phyloP scores from a whole-genome alignment of 192 early-diverging fungal genomes.

The Coemansia sp. region DNA sequence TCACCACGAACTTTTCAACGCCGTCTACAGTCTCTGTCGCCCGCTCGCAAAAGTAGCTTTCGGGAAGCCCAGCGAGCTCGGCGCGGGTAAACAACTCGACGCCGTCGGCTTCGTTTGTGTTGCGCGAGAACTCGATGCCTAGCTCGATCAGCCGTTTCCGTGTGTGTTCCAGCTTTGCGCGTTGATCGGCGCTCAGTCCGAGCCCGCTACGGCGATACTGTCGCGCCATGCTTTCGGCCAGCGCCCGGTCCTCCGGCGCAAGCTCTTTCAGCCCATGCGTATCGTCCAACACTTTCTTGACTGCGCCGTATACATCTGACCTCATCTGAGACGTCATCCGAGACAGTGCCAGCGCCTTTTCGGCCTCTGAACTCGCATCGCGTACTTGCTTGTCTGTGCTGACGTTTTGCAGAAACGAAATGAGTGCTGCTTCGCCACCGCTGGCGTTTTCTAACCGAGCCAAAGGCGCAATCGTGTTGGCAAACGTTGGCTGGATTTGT shows the following conservation, averaged over 20 bases:
- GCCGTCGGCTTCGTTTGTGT: slow-evolving; percentile 61
- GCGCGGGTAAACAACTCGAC: slow-evolving; percentile 42
- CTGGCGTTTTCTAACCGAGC: slow-evolving; percentile 34
- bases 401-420: slow-evolving; percentile 41
- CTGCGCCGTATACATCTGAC: slow-evolving; percentile 59
- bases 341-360: slow-evolving; percentile 57
- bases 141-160: slow-evolving; percentile 65
- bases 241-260: slow-evolving; percentile 60
- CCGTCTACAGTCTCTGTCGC: slow-evolving; percentile 55
- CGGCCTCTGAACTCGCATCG: slow-evolving; percentile 64
- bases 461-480: slow-evolving; percentile 31
- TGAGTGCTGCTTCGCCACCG: slow-evolving; percentile 16
- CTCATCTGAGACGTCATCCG: slow-evolving; percentile 64
- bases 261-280: slow-evolving; percentile 33
- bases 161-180: slow-evolving; percentile 59
- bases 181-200: slow-evolving; percentile 58
- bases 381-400: slow-evolving; percentile 61
- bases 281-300: slow-evolving; percentile 48
- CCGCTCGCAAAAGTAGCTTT: slow-evolving; percentile 61
- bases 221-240: slow-evolving; percentile 62
- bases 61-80: slow-evolving; percentile 72
- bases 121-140: slow-evolving; percentile 67
- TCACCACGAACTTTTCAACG: slow-evolving; percentile 59
- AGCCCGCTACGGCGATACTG: slow-evolving; percentile 71
- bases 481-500: slow-evolving; percentile 34